These are phyloP conservation scores for Suhomyces panamericanus DNA, from an alignment of 1,139 yeast genomes.

Conservation along the genomic window DNA sequence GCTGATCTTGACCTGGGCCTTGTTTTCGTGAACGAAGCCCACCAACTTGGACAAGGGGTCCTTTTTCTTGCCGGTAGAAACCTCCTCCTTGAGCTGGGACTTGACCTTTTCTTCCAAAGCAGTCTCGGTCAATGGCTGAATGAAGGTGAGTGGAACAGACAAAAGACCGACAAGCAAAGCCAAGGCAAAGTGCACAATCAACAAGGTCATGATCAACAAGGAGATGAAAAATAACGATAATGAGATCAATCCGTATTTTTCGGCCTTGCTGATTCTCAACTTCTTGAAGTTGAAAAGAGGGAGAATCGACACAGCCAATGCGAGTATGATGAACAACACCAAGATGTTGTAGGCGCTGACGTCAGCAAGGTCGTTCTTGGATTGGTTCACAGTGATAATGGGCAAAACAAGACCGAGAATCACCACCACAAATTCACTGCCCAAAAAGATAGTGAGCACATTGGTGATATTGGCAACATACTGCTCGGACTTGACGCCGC, in stretches of 20 bases:
- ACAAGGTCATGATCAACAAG: slow-evolving; percentile 66
- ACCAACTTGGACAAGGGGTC: slow-evolving; percentile 17
- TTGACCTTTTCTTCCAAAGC: slow-evolving; percentile 7
- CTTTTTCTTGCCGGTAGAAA: slow-evolving; percentile 2
- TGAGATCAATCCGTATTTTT: slow-evolving; percentile 35
- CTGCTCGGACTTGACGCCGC: slow-evolving; percentile 28
- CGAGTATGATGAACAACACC: slow-evolving; percentile 21
- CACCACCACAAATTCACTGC: slow-evolving; percentile 36
- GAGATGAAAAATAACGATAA: slow-evolving; percentile 62
- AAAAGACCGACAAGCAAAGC: slow-evolving; percentile 69
- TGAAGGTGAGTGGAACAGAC: slow-evolving; percentile 70
- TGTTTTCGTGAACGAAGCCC: slow-evolving; percentile 15
- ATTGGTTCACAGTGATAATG: slow-evolving; percentile 16
- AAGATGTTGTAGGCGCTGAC: slow-evolving; percentile 21
- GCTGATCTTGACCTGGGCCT: slow-evolving; percentile 28
- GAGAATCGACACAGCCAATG: slow-evolving; percentile 20
- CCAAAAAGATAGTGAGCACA: slow-evolving; percentile 34
- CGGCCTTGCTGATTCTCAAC: slow-evolving; percentile 19
- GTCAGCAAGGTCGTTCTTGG: slow-evolving; percentile 17
- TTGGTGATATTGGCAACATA: slow-evolving; percentile 29
- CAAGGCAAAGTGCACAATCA: slow-evolving; percentile 82
- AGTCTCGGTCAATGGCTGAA: slow-evolving; percentile 42
- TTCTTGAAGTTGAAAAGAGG: slow-evolving; percentile 20
- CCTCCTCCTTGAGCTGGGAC: slow-evolving; percentile 1
- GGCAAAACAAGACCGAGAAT: slow-evolving; percentile 32